Evolutionary conservation across 2,329 filamentous ascomycete genomes (phyloP).

Genomic region (Talaromyces sp.): DNA sequence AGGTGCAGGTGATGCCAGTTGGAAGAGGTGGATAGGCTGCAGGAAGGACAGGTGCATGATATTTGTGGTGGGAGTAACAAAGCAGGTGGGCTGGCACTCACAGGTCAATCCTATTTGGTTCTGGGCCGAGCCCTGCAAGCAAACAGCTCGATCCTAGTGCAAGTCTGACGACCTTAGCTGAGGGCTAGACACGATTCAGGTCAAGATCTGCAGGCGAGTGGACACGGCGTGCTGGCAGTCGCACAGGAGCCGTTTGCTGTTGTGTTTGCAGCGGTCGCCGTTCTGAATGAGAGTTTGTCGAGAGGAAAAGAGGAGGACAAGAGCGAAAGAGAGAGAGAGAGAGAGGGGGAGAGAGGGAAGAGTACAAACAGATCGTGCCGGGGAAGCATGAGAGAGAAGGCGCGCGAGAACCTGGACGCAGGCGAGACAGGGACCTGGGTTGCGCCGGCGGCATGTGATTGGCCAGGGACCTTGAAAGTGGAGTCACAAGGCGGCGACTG

Average conservation of each 20-base stretch:
- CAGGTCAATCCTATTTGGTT: constrained; percentile 1
- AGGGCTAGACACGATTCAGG: constrained; percentile 5
- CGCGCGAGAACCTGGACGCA: too few relatives aligned
- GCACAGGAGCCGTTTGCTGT: background rate
- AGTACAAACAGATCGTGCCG: background rate
- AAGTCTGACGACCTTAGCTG: background rate
- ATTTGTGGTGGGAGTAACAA: constrained; percentile 7
- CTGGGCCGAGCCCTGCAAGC: constrained; percentile 1
- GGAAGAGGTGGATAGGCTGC: background rate
- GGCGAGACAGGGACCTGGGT: background rate
- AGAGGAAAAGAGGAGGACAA: background rate
- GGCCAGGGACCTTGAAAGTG: constrained; percentile 3
- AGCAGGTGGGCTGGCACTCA: background rate
- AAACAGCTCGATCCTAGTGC: background rate
- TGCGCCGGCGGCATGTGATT: background rate
- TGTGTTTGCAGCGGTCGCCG: background rate
- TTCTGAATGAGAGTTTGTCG: background rate
- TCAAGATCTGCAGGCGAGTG: constrained; percentile 10
- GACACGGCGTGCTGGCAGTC: background rate
- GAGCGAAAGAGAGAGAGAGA: background rate
- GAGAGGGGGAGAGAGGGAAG: background rate
- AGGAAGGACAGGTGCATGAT: constrained; percentile 3
- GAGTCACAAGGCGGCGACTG: background rate
- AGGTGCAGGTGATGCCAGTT: background rate
- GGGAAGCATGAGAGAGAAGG: background rate